phyloP scores from a whole-genome alignment of 2,329 filamentous ascomycete genomes.

The Exophiala aquamarina region DNA sequence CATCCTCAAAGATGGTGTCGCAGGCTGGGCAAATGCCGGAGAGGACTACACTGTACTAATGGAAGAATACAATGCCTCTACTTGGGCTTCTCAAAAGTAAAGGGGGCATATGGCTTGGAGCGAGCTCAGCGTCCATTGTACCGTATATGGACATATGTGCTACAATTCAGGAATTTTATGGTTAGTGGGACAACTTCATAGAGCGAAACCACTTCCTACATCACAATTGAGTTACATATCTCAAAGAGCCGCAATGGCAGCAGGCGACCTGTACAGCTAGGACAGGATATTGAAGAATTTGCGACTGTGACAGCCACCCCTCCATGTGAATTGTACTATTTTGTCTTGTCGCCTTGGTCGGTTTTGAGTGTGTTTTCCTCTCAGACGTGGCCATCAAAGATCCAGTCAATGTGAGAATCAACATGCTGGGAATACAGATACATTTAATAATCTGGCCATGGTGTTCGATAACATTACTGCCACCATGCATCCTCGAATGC shows the following conservation, averaged over 20 bases:
- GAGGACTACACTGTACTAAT: conserved; percentile 32
- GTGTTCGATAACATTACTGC: neutral
- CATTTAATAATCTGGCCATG: neutral
- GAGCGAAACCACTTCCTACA: neutral
- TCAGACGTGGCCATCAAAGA: neutral
- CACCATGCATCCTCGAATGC: neutral
- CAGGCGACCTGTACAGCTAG: neutral
- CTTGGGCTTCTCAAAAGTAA: conserved; percentile 18
- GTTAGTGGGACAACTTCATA: neutral
- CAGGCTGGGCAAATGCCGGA: conserved; percentile 33
- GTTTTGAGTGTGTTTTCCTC: neutral
- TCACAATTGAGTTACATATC: neutral
- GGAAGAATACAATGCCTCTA: conserved; percentile 31
- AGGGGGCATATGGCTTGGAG: neutral
- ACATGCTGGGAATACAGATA: neutral
- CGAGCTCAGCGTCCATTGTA: neutral
- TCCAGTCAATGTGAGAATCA: neutral
- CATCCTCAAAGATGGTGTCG: conserved; percentile 32
- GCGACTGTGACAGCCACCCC: neutral
- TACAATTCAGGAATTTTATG: neutral
- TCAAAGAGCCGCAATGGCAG: neutral
- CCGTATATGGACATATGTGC: neutral
- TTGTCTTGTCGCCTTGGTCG: neutral
- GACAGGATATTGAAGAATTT: neutral
- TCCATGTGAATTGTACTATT: neutral